A percentile compares a stretch with the other conserved stretches of the same genome.
Evolutionary conservation across 495 filamentous ascomycete species (phyloP).

Genomic region (Tetracladium setigerum): DNA sequence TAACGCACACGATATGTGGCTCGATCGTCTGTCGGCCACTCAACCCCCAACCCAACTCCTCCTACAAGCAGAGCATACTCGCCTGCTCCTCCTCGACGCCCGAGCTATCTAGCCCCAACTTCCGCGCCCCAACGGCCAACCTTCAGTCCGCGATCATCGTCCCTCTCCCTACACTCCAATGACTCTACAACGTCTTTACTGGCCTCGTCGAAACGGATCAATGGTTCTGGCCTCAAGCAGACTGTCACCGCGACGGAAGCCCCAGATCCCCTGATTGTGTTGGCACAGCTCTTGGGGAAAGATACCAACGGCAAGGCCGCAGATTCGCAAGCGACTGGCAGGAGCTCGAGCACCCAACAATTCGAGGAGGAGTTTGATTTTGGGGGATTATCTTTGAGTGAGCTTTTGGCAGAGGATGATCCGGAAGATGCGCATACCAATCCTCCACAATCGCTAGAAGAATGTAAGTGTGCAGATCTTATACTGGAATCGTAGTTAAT

Average conservation of each 20-base stretch:
- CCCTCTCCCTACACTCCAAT: slow-evolving; percentile 57
- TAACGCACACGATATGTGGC: slow-evolving; percentile 88
- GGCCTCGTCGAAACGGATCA: slow-evolving; percentile 48
- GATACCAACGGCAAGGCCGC: slow-evolving; percentile 15
- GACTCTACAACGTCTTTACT: slow-evolving; percentile 70
- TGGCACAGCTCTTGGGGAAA: slow-evolving; percentile 62
- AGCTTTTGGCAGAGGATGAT: slow-evolving; percentile 48
- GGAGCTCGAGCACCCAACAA: slow-evolving; percentile 25
- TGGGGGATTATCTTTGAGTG: slow-evolving; percentile 61
- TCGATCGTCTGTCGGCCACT: slow-evolving; percentile 75
- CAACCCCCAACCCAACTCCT: slow-evolving; percentile 50
- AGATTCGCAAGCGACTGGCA: slow-evolving; percentile 5
- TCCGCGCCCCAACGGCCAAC: slow-evolving; percentile 50
- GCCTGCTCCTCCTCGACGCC: slow-evolving; percentile 59
- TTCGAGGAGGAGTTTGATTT: slow-evolving; percentile 66
- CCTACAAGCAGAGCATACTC: slow-evolving; percentile 59
- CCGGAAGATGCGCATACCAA: slow-evolving; percentile 37
- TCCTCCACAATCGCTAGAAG: slow-evolving; percentile 62
- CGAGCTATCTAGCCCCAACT: slow-evolving; percentile 47
- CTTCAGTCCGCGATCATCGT: slow-evolving; percentile 50
- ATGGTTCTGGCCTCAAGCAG: slow-evolving; percentile 60
- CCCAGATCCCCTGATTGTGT: slow-evolving; percentile 63
- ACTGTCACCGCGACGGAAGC: slow-evolving; percentile 44
- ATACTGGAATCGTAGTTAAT: not conserved
- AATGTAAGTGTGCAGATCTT: slow-evolving; percentile 48